Evolutionary conservation across 2,329 filamentous ascomycete species (phyloP).

Genomic region (Sporothrix pseudoabietina): DNA sequence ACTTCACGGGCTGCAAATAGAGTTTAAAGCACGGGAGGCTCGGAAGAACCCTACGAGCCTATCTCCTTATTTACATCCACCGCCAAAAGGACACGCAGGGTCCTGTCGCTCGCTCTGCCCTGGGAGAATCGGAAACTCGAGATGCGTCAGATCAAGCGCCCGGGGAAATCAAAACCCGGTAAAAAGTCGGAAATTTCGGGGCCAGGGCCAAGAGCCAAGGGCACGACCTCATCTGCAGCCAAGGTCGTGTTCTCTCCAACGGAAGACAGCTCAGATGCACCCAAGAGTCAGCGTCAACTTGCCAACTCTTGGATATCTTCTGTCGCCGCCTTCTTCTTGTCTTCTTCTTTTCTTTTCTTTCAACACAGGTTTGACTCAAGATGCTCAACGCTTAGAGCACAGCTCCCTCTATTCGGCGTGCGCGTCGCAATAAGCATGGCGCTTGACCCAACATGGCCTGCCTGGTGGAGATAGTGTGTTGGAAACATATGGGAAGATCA

Average conservation of each 20-base stretch:
- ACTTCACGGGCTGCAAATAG: not conserved
- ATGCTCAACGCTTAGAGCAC: not conserved
- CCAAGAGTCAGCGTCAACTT: not conserved
- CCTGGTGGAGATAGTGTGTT: not conserved
- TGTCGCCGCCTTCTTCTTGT: no score
- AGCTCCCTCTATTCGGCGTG: not conserved
- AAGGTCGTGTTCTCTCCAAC: not conserved
- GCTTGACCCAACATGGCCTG: not conserved
- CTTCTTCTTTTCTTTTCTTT: not conserved
- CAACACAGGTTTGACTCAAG: not conserved
- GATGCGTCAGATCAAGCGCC: conserved; percentile 23
- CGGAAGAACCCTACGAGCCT: not conserved
- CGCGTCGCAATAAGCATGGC: not conserved
- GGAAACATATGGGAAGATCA: not conserved
- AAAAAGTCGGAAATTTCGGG: not conserved
- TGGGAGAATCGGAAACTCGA: conserved; percentile 18
- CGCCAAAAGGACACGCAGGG: not conserved
- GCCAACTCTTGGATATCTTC: not conserved
- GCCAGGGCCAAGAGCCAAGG: conserved; percentile 6
- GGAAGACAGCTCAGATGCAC: not conserved
- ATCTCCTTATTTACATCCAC: not conserved
- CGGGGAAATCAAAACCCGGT: not conserved
- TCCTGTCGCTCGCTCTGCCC: not conserved
- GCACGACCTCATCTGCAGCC: not conserved
- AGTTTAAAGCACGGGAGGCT: not conserved